phyloP scores from a whole-genome alignment of 2,329 filamentous ascomycete species.

The Teratosphaeria nubilosa region DNA sequence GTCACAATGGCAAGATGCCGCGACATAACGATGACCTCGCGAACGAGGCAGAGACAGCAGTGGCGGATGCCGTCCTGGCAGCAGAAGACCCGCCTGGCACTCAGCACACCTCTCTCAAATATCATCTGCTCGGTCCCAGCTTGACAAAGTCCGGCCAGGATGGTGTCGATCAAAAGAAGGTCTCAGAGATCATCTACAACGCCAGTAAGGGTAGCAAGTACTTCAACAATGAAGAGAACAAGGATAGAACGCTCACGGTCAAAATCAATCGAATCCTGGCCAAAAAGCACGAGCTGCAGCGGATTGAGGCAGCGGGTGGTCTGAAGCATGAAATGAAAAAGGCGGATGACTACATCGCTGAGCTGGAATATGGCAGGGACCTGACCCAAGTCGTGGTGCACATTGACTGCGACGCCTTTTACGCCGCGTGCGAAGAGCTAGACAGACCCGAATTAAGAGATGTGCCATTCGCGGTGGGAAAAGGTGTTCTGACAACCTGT shows the following conservation, averaged over 20 bases:
- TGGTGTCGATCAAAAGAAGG: constrained; percentile 83
- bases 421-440: constrained; percentile 77
- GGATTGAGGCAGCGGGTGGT: constrained; percentile 45
- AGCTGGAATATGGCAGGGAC: constrained; percentile 70
- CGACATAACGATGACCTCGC: constrained; percentile 15
- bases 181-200: constrained; percentile 94
- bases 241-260: constrained; percentile 69
- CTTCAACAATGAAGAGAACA: constrained; percentile 80
- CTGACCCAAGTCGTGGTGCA: constrained; percentile 80
- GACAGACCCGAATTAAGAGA: constrained; percentile 70
- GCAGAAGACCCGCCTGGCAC: constrained; percentile 8
- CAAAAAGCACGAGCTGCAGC: constrained; percentile 66
- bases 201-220: constrained; percentile 94
- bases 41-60: constrained; percentile 10
- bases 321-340: constrained; percentile 61
- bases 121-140: constrained; percentile 80
- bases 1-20: constrained; percentile 5
- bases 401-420: constrained; percentile 97
- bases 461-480: constrained; percentile 83
- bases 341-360: constrained; percentile 70
- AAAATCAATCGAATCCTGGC: constrained; percentile 74
- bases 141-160: constrained; percentile 91
- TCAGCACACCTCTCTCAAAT: constrained; percentile 64
- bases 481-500: constrained; percentile 58
- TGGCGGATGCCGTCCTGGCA: constrained; percentile 3